Percentiles rank a stretch among this genome's conserved stretches.
phyloP scores from a whole-genome alignment of 257 asterid genomes.

The Penstemon eatonii region DNA sequence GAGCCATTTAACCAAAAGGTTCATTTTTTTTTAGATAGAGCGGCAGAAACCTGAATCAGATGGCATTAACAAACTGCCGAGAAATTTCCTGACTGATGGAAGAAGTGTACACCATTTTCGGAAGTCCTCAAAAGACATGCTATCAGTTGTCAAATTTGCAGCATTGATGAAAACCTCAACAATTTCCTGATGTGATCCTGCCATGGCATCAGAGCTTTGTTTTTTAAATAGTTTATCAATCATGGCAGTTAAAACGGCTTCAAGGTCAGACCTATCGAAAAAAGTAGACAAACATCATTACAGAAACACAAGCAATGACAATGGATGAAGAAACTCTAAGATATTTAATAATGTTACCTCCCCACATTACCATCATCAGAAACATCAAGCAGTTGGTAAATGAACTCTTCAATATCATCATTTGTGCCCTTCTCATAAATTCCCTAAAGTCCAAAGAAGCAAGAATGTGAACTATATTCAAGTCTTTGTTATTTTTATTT shows the following conservation, averaged over 20 bases:
- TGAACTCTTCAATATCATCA: constrained; percentile 84
- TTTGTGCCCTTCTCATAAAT: constrained; percentile 90
- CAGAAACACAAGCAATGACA: constrained; percentile 1
- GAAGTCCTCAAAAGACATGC: constrained; percentile 73
- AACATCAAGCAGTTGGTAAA: constrained; percentile 75
- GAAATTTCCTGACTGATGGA: constrained; percentile 82
- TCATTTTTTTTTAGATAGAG: neutral
- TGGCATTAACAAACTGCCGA: constrained; percentile 66
- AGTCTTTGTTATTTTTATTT: neutral
- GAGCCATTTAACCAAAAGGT: neutral
- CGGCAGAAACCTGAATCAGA: constrained; percentile 61
- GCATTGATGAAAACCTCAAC: constrained; percentile 53
- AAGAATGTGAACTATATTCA: constrained; percentile 17
- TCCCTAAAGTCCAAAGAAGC: constrained; percentile 50
- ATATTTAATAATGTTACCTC: constrained; percentile 48
- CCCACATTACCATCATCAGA: constrained; percentile 62
- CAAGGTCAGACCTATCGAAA: constrained; percentile 75
- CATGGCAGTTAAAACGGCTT: constrained; percentile 64
- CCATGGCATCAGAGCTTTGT: constrained; percentile 44
- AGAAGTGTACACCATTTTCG: constrained; percentile 74
- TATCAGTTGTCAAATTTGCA: constrained; percentile 45
- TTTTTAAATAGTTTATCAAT: constrained; percentile 51
- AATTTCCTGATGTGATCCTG: constrained; percentile 41
- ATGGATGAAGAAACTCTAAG: constrained; percentile 9
- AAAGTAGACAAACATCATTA: constrained; percentile 12